A percentile compares a stretch with the other conserved stretches of the same genome.
phyloP scores from a whole-genome alignment of 2,329 filamentous ascomycete species.

The Epichloe amarillans region DNA sequence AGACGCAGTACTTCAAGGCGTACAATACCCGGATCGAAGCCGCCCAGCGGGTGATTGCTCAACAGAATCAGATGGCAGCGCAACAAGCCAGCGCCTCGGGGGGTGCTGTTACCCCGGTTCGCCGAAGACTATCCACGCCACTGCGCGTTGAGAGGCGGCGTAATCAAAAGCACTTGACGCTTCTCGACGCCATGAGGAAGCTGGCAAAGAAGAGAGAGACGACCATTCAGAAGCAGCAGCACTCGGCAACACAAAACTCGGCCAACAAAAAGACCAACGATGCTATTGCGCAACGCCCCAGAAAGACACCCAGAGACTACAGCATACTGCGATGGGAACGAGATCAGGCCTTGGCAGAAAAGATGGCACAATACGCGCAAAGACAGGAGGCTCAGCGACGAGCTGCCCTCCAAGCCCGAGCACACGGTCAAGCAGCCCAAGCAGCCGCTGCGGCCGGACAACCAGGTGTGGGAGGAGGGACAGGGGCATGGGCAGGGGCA shows the following conservation, averaged over 20 bases:
- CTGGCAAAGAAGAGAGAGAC: slow-evolving; percentile 88
- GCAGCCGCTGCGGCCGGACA: slow-evolving; percentile 28
- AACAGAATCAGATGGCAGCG: slow-evolving; percentile 36
- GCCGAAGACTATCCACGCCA: slow-evolving; percentile 62
- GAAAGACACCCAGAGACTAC: slow-evolving; percentile 79
- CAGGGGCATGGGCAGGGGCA: slow-evolving; percentile 17
- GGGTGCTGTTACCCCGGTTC: slow-evolving; percentile 26
- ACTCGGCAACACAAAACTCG: slow-evolving; percentile 63
- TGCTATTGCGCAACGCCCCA: slow-evolving; percentile 33
- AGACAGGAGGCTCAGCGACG: slow-evolving; percentile 47
- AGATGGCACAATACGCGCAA: slow-evolving; percentile 40
- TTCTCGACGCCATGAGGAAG: slow-evolving; percentile 93
- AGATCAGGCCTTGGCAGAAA: slow-evolving; percentile 54
- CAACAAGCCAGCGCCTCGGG: slow-evolving; percentile 36
- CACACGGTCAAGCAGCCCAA: slow-evolving; percentile 31
- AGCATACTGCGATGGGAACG: slow-evolving; percentile 80
- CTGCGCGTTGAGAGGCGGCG: slow-evolving; percentile 76
- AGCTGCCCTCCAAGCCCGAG: slow-evolving; percentile 33
- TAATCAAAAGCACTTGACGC: slow-evolving; percentile 71
- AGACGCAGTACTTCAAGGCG: slow-evolving; percentile 84
- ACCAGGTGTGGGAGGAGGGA: neutral
- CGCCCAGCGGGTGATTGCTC: slow-evolving; percentile 40
- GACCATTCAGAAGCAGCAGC: slow-evolving; percentile 73
- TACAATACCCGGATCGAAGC: slow-evolving; percentile 48
- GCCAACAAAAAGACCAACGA: slow-evolving; percentile 75